phyloP scores from a whole-genome alignment of 768 basidiomycete species.

The Brasilioporus rufonigricans region DNA sequence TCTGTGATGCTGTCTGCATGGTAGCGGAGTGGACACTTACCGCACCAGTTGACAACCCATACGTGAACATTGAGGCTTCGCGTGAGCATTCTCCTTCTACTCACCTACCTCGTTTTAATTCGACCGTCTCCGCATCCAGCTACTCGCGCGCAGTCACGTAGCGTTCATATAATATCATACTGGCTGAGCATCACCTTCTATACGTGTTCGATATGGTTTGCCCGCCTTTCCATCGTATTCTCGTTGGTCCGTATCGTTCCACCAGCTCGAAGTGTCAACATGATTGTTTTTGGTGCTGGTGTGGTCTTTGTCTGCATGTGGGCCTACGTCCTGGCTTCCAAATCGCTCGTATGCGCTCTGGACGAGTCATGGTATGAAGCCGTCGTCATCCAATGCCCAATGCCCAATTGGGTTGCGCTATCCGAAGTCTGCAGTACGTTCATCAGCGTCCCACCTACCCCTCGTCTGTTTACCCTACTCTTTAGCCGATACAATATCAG shows the following conservation, averaged over 20 bases:
- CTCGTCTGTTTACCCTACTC: not conserved
- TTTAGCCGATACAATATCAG: slow-evolving; percentile 48
- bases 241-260: slow-evolving; percentile 27
- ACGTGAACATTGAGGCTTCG: slow-evolving; percentile 4
- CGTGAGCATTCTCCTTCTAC: slow-evolving; percentile 8
- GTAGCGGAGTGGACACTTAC: slow-evolving; percentile 12
- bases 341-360: slow-evolving; percentile 42
- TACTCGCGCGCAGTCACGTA: slow-evolving; percentile 11
- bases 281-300: not conserved
- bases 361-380: slow-evolving; percentile 37
- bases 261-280: slow-evolving; percentile 7
- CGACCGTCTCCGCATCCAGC: slow-evolving; percentile 28
- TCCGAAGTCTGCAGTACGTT: slow-evolving; percentile 52
- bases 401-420: slow-evolving; percentile 47
- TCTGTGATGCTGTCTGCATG: slow-evolving; percentile 9
- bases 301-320: slow-evolving; percentile 19
- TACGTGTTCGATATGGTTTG: slow-evolving; percentile 27
- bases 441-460: not conserved
- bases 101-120: not conserved
- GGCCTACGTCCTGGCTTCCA: slow-evolving; percentile 16
- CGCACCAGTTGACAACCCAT: slow-evolving; percentile 28
- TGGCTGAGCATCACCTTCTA: slow-evolving; percentile 22
- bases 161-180: slow-evolving; percentile 15
- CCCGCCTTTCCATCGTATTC: slow-evolving; percentile 25
- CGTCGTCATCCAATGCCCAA: slow-evolving; percentile 38